Evolutionary conservation across 2,329 filamentous ascomycete genomes (phyloP), one percentile per base, ranked within the genome.

Genomic region (Cyclaneusma minus): DNA sequence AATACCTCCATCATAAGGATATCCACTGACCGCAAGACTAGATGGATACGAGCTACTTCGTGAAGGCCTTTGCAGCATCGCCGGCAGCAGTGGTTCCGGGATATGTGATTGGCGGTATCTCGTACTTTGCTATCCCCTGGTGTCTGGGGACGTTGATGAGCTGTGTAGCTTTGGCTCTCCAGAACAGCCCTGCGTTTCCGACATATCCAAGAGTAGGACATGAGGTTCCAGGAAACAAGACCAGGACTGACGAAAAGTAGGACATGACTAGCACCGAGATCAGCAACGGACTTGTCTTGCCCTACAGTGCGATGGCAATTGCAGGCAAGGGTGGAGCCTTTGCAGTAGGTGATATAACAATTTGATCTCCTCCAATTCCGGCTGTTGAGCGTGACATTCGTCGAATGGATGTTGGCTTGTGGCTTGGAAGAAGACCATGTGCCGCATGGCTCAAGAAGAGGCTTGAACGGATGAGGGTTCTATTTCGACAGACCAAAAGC

Each of bases 301-400:
- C 77, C 0, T 72, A 77, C 32, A 75, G 72, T 3, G 72, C 77
- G 1, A 67, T 77, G 14, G 71, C 75, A 3, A 49, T 82, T 15
- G 61, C 79, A 2, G 77, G 77, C 0, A 73, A 70, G 35, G 75
- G 75, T 6, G 77, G 77, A 24, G 76, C 76, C 0, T 69, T 64
- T 2, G 33, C 33, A 5, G 82, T n/a, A n/a, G n/a, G n/a, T n/a
- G n/a, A n/a, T n/a, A n/a, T n/a, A n/a, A n/a, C n/a, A n/a, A n/a
- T n/a, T n/a, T n/a, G n/a, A n/a, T n/a, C n/a, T n/a, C n/a, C n/a
- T n/a, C n/a, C n/a, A n/a, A n/a, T n/a, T n/a, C n/a, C n/a, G n/a
- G n/a, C n/a, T n/a, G n/a, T n/a, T n/a, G n/a, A n/a, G n/a, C n/a
- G n/a, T n/a, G n/a, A n/a, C n/a, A n/a, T n/a, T n/a, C n/a, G n/a